phyloP scores from a whole-genome alignment of 768 basidiomycete genomes.

The Chalciporus pseudorubinellus region DNA sequence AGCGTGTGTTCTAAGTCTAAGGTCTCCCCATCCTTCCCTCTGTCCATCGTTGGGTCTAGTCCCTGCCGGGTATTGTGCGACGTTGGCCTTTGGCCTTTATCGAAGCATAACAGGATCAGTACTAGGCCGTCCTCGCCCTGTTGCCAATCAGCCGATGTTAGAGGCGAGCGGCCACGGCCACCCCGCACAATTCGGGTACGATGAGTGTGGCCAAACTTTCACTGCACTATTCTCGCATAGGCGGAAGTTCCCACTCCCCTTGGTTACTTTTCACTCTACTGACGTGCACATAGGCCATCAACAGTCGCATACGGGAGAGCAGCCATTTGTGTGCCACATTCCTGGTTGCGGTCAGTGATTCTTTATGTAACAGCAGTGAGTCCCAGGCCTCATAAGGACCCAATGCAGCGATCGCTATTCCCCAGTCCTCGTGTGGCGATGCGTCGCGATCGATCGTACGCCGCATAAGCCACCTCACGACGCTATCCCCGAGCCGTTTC shows the following conservation, averaged over 20 bases:
- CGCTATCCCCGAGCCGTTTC: no score
- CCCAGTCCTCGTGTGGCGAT: slow-evolving; percentile 1
- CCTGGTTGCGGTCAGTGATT: slow-evolving; percentile 28
- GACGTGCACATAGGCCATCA: slow-evolving; percentile 22
- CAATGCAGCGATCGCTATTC: slow-evolving; percentile 11
- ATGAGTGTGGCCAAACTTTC: slow-evolving; percentile 23
- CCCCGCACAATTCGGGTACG: slow-evolving; percentile 19
- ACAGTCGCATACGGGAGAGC: slow-evolving; percentile 29
- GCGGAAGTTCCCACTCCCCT: slow-evolving; percentile 19
- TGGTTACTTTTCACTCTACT: background rate
- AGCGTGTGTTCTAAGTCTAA: no score
- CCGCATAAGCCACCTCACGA: background rate
- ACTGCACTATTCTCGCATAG: slow-evolving; percentile 33
- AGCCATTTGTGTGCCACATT: slow-evolving; percentile 24
- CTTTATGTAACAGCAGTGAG: slow-evolving; percentile 34
- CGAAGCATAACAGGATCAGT: no score
- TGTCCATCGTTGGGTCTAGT: no score
- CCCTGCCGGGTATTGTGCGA: no score
- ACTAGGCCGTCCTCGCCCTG: slow-evolving; percentile 13
- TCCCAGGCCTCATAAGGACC: slow-evolving; percentile 30
- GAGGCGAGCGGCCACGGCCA: slow-evolving; percentile 33
- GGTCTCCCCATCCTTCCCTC: no score
- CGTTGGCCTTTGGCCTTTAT: no score
- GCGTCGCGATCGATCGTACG: slow-evolving; percentile 24
- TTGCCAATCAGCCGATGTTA: slow-evolving; percentile 34